Evolutionary conservation across 805 yeast genomes (phyloP), one percentile per base, ranked within the genome.

Genomic region (Diddensiella transvaalensis): DNA sequence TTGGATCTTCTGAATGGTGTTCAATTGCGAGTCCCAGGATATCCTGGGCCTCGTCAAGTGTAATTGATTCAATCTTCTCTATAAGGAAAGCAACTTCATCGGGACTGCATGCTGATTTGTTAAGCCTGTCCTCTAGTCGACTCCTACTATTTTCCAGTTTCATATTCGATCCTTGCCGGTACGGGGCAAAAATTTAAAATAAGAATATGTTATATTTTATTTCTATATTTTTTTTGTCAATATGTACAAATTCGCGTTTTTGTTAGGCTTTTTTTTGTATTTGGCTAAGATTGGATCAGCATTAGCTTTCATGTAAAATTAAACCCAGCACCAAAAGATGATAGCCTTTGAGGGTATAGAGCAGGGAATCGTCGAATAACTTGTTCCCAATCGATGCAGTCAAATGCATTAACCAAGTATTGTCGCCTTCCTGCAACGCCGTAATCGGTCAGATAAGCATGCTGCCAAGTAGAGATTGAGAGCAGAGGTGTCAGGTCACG

Each of bases 381-480:
- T 22, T 57, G 51, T 15, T 79, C 76, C 99, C 99, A 93, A 70
- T 91, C 82, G 51, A 90, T 76, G 61, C 87, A 76, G 51, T 85
- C 79, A 78, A 93, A 82, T 48, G 80, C 80, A 57, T 84, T 85
- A 51, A 76, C 76, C 57, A 93, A 75, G 67, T 84, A 93, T 48
- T 75, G 71, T 30, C 79, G 74, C 71, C 85, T 85, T 24, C 93
- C 95, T 4, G 60, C 66, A 43, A 87, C 76, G 44, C 99, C 98
- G 65, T 86, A 93, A 67, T 93, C 98, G 39, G 76, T 71, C 44
- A 88, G 61, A 65, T 83, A 93, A 15, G 93, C 85, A 56, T 82
- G 80, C 63, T 90, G 96, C 96, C 97, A 90, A 53, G 84, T 75
- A 65, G 80, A 87, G 55, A 89, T 71, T 47, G 80, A 82, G 55